Conservation (phyloP, 2,329 filamentous ascomycete species). For the Ceratocystis albifundus region DNA sequence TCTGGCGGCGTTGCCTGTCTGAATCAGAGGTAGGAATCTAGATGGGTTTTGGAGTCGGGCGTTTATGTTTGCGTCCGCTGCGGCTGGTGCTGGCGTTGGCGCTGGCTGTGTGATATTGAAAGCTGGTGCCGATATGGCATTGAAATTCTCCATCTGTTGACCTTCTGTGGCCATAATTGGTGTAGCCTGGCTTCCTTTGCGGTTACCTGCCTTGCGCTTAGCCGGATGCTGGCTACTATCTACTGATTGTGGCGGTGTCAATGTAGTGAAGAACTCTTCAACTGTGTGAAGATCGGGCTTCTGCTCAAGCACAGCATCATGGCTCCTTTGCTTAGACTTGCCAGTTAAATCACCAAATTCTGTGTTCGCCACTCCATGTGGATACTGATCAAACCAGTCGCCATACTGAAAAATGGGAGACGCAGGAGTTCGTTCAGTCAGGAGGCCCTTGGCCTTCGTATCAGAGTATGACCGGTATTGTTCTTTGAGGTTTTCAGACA, state of each 20-base stretch:
- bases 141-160: conserved; percentile 4
- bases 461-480: conserved; percentile 79
- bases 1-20: conserved; percentile 26
- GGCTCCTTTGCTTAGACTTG: conserved; percentile 61
- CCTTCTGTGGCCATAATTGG: background rate
- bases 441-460: conserved; percentile 46
- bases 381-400: conserved; percentile 94
- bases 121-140: conserved; percentile 24
- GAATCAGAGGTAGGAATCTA: conserved; percentile 3
- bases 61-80: conserved; percentile 26
- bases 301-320: conserved; percentile 81
- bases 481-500: conserved; percentile 83
- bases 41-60: background rate
- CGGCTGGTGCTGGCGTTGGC: conserved; percentile 16
- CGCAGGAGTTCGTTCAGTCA: conserved; percentile 32
- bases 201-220: conserved; percentile 31
- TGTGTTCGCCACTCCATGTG: conserved; percentile 73
- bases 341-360: conserved; percentile 70
- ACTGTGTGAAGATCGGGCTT: conserved; percentile 86
- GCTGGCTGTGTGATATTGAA: conserved; percentile 24
- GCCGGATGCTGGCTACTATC: conserved; percentile 29
- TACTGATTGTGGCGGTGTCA: conserved; percentile 52
- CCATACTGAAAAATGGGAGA: conserved; percentile 69
- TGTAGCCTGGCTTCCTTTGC: conserved; percentile 1
- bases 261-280: conserved; percentile 80